Conservation (phyloP, 2,329 filamentous ascomycete genomes). For the Polychaeton citri region DNA sequence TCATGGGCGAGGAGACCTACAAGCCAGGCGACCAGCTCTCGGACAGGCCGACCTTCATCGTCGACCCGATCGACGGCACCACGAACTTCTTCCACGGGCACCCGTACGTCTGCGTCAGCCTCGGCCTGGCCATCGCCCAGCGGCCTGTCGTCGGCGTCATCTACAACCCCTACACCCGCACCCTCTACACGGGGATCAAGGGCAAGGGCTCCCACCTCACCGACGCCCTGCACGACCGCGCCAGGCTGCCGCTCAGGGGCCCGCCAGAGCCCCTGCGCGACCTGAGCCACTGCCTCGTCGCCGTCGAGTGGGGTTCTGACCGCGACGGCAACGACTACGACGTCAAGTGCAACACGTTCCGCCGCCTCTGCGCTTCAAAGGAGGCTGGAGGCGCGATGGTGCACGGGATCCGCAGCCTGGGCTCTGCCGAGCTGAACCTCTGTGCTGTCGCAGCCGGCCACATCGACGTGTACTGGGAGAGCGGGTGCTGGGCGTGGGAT, state of each 20-base stretch:
- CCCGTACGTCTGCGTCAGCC: conserved; percentile 61
- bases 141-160: conserved; percentile 57
- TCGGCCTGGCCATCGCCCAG: conserved; percentile 54
- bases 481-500: conserved; percentile 76
- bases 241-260: conserved; percentile 32
- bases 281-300: conserved; percentile 52
- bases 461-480: conserved; percentile 69
- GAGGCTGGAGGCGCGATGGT: conserved; percentile 62
- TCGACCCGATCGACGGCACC: conserved; percentile 71
- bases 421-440: conserved; percentile 62
- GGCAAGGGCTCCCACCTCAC: conserved; percentile 51
- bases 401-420: conserved; percentile 56
- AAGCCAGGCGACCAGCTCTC: conserved; percentile 51
- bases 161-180: conserved; percentile 64
- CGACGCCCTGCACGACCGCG: conserved; percentile 17
- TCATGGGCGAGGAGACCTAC: conserved; percentile 69
- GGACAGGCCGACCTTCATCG: conserved; percentile 59
- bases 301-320: conserved; percentile 60
- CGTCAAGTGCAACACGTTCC: conserved; percentile 54
- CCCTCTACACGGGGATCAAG: conserved; percentile 54
- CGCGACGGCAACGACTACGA: conserved; percentile 55
- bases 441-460: conserved; percentile 59
- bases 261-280: conserved; percentile 42
- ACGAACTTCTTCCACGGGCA: conserved; percentile 72
- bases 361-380: conserved; percentile 35